These are phyloP conservation scores for Vicia villosa DNA, from an alignment of 306 rosid species.

Conservation along the genomic window DNA sequence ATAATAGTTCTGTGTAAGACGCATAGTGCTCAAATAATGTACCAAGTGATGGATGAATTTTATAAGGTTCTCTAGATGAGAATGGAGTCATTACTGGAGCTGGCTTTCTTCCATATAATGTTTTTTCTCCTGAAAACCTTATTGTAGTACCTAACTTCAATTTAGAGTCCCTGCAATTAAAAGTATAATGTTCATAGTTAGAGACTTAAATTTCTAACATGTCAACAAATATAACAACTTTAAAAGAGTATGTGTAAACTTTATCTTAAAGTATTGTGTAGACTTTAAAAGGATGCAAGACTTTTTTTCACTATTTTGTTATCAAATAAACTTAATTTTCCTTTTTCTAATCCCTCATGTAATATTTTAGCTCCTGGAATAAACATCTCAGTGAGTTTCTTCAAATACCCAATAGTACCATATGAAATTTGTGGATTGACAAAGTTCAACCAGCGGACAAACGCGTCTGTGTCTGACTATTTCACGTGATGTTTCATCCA, in stretches of 20 bases:
- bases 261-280: no score
- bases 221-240: background rate
- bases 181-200: background rate
- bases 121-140: no score
- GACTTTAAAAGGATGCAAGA: conserved; percentile 5
- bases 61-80: no score
- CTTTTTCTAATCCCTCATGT: conserved; percentile 78
- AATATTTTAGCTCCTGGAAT: conserved; percentile 83
- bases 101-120: no score
- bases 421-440: conserved; percentile 78
- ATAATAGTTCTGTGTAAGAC: background rate
- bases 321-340: conserved; percentile 70
- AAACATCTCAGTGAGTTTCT: conserved; percentile 91
- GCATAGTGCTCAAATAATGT: background rate
- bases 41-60: no score
- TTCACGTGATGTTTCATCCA: conserved; percentile 59
- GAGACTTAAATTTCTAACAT: background rate
- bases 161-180: conserved; percentile 27
- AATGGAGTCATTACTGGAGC: no score
- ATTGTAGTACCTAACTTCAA: no score
- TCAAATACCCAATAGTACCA: conserved; percentile 92
- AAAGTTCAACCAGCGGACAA: conserved; percentile 66
- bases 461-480: conserved; percentile 83
- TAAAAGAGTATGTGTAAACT: background rate
- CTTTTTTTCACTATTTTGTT: conserved; percentile 55